Conservation (phyloP, 78 protist species). For the Protostelium mycophagum region DNA sequence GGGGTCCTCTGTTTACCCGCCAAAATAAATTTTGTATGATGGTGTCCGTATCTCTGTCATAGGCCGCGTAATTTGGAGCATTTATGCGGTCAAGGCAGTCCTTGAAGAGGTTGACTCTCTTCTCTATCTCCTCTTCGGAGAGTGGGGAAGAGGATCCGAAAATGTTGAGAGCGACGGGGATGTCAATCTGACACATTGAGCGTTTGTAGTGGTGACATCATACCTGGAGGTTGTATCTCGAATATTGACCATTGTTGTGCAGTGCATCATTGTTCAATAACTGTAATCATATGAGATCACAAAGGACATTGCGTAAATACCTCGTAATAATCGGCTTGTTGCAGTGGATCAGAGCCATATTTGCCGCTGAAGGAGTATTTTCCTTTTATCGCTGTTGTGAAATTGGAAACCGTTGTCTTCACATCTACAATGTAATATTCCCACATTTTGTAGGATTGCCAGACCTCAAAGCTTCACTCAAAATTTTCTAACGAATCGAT, state of each 20-base stretch:
- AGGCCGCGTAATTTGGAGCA: background rate
- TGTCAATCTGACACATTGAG: background rate
- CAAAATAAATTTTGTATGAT: background rate
- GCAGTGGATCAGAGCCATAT: constrained; percentile 13
- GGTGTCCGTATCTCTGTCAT: background rate
- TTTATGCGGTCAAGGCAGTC: background rate
- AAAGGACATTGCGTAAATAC: too few species aligned
- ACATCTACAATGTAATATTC: constrained; percentile 79
- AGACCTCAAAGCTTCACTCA: background rate
- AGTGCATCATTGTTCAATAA: background rate
- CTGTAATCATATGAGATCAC: too few species aligned
- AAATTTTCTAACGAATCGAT: background rate
- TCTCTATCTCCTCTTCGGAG: background rate
- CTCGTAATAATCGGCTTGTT: too few species aligned
- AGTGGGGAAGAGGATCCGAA: background rate
- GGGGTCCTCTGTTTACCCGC: background rate
- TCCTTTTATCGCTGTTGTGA: background rate
- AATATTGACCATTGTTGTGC: background rate
- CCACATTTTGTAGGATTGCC: constrained; percentile 55
- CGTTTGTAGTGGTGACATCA: background rate
- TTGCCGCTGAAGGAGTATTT: background rate
- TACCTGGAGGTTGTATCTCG: background rate
- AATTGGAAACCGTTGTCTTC: background rate
- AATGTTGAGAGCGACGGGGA: background rate
- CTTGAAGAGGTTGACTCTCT: background rate